Base-by-base conservation (phyloP, 192 early-diverging fungal species). In the Coemansia sp. region DNA sequence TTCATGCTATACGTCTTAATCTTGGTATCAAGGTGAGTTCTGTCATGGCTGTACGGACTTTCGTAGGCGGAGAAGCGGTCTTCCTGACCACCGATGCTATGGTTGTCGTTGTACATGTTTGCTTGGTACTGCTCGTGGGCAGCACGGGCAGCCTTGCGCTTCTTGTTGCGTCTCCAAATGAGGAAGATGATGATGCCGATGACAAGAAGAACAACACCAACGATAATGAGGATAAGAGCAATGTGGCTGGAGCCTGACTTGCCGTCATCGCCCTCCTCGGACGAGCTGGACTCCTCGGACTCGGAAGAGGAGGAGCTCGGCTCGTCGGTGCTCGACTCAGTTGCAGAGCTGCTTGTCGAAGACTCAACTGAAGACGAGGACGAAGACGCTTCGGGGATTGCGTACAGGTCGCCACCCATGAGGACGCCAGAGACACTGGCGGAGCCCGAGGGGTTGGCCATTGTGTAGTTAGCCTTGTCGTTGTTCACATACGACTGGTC, bases 401-500 rank as follows among this genome's bases (percentile, higher is more conserved):
- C 45, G 23, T 62, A 71, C 22, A 78, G 57, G 31, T 78, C 66
- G 13, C 75, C 75, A 14, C 65, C 69, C 33, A 78, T 40, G 5
- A 72, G 15, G 4, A 61, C 22, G 13, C 69, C 69, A n/a, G 30
- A 47, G 10, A 75, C 33, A 13, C 57, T 25, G 0, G 62, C 57
- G n/a, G 29, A 56, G 6, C 48, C 65, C 0, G 47, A 52, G 5
- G 65, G 75, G 13, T 67, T 57, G 0, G 13, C 20, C 75, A 78
- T 78, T 29, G 36, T 57, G 48, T 72, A 78, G 54, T 61, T 68
- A 23, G 75, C 58, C 33, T 63, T 38, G 34, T 67, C 45, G 55
- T 78, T 78, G 62, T 78, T 78, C 17, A 64, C 15, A 55, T 78
- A 78, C 27, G 33, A 67, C 25, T 47, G 40, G 40, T 78, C 62